Conservation (phyloP, 345 rosid species). For the Hibiscus mutabilis region DNA sequence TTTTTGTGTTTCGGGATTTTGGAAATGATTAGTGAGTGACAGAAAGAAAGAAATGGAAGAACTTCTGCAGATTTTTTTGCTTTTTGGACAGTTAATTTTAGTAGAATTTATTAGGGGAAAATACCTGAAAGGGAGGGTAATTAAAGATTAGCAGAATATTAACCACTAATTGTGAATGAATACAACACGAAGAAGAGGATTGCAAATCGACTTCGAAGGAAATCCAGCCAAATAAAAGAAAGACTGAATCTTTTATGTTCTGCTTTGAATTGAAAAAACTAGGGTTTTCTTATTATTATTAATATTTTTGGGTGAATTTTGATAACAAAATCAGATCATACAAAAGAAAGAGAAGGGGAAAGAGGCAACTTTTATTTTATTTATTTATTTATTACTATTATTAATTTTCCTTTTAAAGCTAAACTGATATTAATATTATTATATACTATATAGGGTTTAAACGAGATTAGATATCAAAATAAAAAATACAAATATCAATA, state of each 20-base stretch:
- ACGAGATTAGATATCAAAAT: too few relatives aligned
- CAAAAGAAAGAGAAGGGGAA: too few relatives aligned
- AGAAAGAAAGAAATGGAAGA: neutral
- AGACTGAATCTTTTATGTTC: neutral
- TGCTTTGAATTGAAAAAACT: neutral
- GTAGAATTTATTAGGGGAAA: neutral
- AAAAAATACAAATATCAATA: too few relatives aligned
- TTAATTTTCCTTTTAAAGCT: too few relatives aligned
- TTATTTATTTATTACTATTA: too few relatives aligned
- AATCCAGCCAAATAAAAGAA: neutral
- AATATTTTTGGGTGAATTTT: too few relatives aligned
- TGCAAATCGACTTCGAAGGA: neutral
- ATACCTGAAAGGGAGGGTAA: neutral
- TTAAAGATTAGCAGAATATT: neutral
- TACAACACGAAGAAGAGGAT: neutral
- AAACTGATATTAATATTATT: too few relatives aligned
- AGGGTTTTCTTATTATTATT: too few relatives aligned
- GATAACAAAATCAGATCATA: too few relatives aligned
- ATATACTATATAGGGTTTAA: too few relatives aligned
- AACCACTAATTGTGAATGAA: neutral
- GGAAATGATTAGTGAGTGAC: slow-evolving; percentile 11
- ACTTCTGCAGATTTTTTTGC: neutral
- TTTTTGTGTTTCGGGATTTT: neutral
- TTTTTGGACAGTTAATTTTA: neutral
- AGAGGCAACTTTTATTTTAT: too few relatives aligned